These are phyloP conservation scores for Elaeis guineensis DNA, from an alignment of 176 grass and related monocot species.

Conservation along the genomic window DNA sequence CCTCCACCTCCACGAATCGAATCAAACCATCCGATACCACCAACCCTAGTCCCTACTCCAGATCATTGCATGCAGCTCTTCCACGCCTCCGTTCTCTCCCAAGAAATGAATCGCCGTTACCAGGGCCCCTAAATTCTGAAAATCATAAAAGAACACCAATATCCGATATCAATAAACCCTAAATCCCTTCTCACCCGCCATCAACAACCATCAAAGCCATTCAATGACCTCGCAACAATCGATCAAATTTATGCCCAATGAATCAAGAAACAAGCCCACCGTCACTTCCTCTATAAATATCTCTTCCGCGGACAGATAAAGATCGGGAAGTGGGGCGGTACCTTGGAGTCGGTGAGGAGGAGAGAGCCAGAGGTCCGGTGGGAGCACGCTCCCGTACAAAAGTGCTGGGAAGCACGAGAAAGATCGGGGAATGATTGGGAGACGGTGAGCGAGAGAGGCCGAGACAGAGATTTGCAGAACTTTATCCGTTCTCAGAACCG, in stretches of 20 bases:
- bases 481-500: not conserved
- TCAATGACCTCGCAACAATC: too few relatives aligned
- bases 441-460: conserved; percentile 10
- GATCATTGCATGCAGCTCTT: conserved; percentile 5
- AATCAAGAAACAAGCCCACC: too few relatives aligned
- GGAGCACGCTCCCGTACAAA: not conserved
- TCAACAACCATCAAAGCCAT: too few relatives aligned
- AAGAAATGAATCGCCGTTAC: conserved; percentile 2
- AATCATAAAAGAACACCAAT: too few relatives aligned
- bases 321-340: too few relatives aligned
- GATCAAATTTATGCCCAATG: too few relatives aligned
- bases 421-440: conserved; percentile 23
- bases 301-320: too few relatives aligned
- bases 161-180: too few relatives aligned
- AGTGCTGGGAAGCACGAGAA: conserved; percentile 22
- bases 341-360: not conserved
- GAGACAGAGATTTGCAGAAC: conserved; percentile 20
- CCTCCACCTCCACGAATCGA: not conserved
- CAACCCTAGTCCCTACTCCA: not conserved
- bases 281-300: too few relatives aligned
- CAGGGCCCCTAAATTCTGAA: not conserved
- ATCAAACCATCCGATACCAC: not conserved
- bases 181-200: too few relatives aligned
- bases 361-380: not conserved
- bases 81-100: not conserved